A percentile compares a stretch with the other conserved stretches of the same genome.
Evolutionary conservation across 192 early-diverging fungal species (phyloP).

Genomic region (Radiomyces spectabilis): DNA sequence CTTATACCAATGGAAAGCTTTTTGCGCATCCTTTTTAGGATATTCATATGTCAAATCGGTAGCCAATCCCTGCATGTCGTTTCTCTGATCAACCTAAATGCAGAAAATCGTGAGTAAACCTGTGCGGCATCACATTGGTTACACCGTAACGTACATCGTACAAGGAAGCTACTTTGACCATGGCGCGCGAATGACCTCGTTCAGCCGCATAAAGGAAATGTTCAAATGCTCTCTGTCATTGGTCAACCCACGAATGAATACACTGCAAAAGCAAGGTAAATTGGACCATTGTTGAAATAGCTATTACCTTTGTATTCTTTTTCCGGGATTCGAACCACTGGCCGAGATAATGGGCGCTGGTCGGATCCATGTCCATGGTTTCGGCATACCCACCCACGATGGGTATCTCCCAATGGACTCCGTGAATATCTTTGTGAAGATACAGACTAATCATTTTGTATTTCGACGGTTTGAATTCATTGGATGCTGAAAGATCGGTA

Average conservation of each 20-base stretch:
- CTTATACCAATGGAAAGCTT: conserved; percentile 31
- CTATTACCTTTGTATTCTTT: conserved; percentile 20
- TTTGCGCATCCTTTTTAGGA: conserved; percentile 11
- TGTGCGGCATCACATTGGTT: too few relatives aligned
- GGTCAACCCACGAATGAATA: too few relatives aligned
- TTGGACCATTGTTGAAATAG: too few relatives aligned
- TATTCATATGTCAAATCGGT: too few relatives aligned
- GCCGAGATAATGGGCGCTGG: conserved; percentile 22
- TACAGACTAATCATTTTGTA: conserved; percentile 25
- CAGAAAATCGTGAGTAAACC: too few relatives aligned
- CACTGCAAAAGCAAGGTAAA: not conserved
- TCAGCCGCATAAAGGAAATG: conserved; percentile 20
- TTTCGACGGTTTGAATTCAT: too few relatives aligned
- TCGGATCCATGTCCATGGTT: conserved; percentile 19
- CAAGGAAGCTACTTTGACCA: conserved; percentile 28
- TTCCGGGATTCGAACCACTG: conserved; percentile 22
- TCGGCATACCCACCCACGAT: conserved; percentile 4
- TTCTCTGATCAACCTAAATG: too few relatives aligned
- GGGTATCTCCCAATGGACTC: conserved; percentile 21
- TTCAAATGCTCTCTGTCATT: conserved; percentile 16
- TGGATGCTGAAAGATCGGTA: too few relatives aligned
- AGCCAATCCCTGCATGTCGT: too few relatives aligned
- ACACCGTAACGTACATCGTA: conserved; percentile 26
- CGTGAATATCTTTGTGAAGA: conserved; percentile 24
- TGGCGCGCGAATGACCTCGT: conserved; percentile 21